phyloP scores from a whole-genome alignment of 352 stramenopile genomes.

The Globisporangium spinosum region DNA sequence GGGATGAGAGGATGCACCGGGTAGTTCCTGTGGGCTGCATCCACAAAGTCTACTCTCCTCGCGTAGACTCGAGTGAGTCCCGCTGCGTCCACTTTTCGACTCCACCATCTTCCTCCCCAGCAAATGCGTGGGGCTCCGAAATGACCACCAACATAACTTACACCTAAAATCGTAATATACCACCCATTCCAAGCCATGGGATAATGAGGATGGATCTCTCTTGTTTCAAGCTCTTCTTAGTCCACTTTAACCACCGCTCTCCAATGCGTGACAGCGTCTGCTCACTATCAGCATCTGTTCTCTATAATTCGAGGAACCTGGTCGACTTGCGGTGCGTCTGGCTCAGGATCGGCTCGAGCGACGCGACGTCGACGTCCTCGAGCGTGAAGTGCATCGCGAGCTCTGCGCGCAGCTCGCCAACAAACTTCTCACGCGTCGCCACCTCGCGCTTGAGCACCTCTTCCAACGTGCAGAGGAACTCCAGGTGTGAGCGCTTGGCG shows the following conservation, averaged over 20 bases:
- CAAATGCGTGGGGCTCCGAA: no score
- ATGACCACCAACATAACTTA: no score
- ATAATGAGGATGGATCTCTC: neutral
- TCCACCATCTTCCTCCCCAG: no score
- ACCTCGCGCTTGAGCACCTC: constrained; percentile 51
- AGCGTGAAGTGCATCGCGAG: constrained; percentile 59
- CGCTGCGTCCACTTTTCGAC: no score
- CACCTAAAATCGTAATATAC: no score
- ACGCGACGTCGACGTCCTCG: constrained; percentile 43
- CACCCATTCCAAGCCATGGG: no score
- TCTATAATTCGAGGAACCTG: constrained; percentile 45
- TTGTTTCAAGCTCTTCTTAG: neutral
- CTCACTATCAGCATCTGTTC: neutral
- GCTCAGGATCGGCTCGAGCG: constrained; percentile 43
- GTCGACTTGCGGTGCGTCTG: constrained; percentile 69
- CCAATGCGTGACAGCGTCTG: neutral
- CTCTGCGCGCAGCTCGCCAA: constrained; percentile 38
- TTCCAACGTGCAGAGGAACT: constrained; percentile 92
- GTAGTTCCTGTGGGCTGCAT: no score
- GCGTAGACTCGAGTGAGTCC: no score
- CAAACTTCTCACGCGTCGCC: constrained; percentile 41
- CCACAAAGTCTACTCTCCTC: no score
- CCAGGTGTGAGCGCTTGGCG: constrained; percentile 86
- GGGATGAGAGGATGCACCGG: no score
- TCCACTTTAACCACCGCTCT: no score